Evolutionary conservation across 371 early-diverging fungal genomes (phyloP).

Genomic region (Entomophthora muscae): DNA sequence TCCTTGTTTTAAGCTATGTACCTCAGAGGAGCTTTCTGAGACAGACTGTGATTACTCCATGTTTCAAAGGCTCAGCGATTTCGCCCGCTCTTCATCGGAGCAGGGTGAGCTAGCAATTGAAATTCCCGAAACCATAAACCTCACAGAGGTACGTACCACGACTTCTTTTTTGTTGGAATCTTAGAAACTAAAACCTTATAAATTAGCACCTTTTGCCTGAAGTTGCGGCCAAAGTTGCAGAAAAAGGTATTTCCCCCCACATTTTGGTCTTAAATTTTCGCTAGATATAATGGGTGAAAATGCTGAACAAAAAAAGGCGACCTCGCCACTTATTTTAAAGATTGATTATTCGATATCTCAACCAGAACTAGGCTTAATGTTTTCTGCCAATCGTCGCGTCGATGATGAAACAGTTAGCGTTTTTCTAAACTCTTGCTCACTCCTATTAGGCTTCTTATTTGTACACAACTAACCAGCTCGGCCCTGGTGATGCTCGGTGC

Average conservation of each 20-base stretch:
- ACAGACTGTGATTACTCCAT: not conserved
- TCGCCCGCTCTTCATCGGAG: not conserved
- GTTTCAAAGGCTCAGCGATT: conserved; percentile 3
- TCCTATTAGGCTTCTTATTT: conserved; percentile 31
- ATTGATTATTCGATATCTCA: conserved; percentile 29
- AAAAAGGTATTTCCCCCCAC: not conserved
- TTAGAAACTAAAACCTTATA: too few relatives aligned
- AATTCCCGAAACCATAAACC: not conserved
- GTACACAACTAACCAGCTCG: conserved; percentile 58
- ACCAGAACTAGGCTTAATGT: conserved; percentile 30
- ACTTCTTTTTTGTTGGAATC: too few relatives aligned
- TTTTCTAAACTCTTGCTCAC: conserved; percentile 9
- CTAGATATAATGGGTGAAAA: not conserved
- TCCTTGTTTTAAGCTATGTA: conserved; percentile 1
- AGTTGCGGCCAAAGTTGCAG: not conserved
- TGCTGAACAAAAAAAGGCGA: not conserved
- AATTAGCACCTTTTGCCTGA: conserved; percentile 1
- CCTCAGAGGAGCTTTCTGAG: not conserved
- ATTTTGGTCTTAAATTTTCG: conserved; percentile 9
- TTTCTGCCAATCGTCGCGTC: conserved; percentile 34
- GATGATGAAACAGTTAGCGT: conserved; percentile 31
- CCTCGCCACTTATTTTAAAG: conserved; percentile 22
- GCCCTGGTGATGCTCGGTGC: conserved; percentile 53
- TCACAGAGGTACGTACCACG: not conserved
- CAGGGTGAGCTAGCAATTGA: not conserved